A percentile compares a stretch with the other conserved stretches of the same genome.
phyloP scores from a whole-genome alignment of 768 basidiomycete species.

The Rhizopogon sp. region DNA sequence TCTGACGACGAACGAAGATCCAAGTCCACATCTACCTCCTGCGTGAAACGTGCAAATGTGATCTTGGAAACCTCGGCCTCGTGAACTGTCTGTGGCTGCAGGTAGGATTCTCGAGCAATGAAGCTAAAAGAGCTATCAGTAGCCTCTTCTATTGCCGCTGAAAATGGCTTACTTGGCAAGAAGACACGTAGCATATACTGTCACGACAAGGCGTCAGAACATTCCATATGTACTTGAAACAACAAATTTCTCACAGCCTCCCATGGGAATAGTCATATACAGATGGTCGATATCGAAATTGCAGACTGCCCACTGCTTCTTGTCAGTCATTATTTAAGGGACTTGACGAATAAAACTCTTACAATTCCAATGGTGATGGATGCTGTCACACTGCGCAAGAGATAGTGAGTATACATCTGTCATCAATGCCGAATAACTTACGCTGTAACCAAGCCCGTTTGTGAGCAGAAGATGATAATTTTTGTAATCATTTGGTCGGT shows the following conservation, averaged over 20 bases:
- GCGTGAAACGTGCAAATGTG: not conserved
- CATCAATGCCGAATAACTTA: not conserved
- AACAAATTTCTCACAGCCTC: conserved; percentile 14
- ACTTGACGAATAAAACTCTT: not conserved
- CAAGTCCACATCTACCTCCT: not conserved
- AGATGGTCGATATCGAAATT: conserved; percentile 16
- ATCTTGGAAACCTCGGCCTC: not conserved
- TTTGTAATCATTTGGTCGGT: conserved; percentile 11
- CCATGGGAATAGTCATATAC: conserved; percentile 19
- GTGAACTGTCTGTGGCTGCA: not conserved
- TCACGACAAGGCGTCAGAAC: not conserved
- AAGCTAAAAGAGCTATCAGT: conserved; percentile 11
- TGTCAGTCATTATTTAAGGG: not conserved
- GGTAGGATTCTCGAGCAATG: conserved; percentile 24
- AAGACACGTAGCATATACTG: conserved; percentile 23
- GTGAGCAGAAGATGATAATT: conserved; percentile 15
- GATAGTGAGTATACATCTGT: not conserved
- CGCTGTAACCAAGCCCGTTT: conserved; percentile 24
- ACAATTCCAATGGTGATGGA: conserved; percentile 13
- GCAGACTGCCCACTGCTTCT: conserved; percentile 13
- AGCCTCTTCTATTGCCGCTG: too few species aligned
- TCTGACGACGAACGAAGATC: not conserved
- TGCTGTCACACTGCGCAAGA: conserved; percentile 10
- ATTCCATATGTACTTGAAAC: not conserved
- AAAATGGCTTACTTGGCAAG: conserved; percentile 21